phyloP scores from a whole-genome alignment of 2,329 filamentous ascomycete species.

The Scortechinia acanthostroma region DNA sequence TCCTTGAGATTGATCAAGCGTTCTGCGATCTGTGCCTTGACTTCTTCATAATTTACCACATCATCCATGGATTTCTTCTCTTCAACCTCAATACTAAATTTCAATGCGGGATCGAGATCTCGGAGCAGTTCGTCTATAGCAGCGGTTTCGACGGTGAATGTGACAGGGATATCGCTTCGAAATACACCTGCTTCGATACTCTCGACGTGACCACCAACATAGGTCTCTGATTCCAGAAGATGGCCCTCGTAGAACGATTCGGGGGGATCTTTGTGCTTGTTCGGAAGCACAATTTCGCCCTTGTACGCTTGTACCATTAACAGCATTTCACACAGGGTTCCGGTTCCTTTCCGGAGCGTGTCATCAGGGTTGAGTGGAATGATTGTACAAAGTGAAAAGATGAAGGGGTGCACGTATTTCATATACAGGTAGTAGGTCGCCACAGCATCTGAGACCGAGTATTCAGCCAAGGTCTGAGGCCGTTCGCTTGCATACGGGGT shows the following conservation, averaged over 20 bases:
- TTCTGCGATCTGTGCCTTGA: constrained; percentile 74
- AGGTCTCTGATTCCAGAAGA: constrained; percentile 90
- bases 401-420: constrained; percentile 99
- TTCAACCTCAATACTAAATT: constrained; percentile 79
- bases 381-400: constrained; percentile 97
- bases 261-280: constrained; percentile 86
- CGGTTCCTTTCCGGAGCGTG: constrained; percentile 87
- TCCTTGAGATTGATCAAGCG: constrained; percentile 67
- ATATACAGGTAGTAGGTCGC: constrained; percentile 99
- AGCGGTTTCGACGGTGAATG: constrained; percentile 81
- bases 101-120: constrained; percentile 81
- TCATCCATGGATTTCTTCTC: constrained; percentile 77
- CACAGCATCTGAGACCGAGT: constrained; percentile 97
- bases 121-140: constrained; percentile 82
- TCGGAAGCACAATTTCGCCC: constrained; percentile 84
- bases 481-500: constrained; percentile 82
- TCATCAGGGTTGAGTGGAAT: constrained; percentile 89
- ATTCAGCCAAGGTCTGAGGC: constrained; percentile 90
- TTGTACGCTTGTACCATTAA: constrained; percentile 97
- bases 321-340: constrained; percentile 98
- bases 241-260: constrained; percentile 97
- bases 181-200: constrained; percentile 98
- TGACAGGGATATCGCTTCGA: constrained; percentile 86
- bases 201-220: constrained; percentile 96
- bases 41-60: constrained; percentile 73